phyloP scores from a whole-genome alignment of 805 yeast genomes.

The Ogataea thermomethanolica region DNA sequence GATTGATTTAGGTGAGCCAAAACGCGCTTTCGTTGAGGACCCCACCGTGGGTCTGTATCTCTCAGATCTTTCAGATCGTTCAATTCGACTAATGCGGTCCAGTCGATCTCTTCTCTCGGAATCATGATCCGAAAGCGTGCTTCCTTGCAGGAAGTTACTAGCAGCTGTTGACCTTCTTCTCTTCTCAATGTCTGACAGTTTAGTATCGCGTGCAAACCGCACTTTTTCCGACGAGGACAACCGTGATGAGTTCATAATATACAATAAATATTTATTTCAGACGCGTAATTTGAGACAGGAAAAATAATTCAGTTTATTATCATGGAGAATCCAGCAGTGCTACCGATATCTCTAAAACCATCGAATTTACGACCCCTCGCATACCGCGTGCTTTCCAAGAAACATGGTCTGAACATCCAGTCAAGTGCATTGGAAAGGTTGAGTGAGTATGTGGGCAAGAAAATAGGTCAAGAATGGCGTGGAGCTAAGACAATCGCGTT shows the following conservation, averaged over 20 bases:
- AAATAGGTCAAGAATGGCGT: conserved; percentile 86
- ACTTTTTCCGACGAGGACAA: conserved; percentile 12
- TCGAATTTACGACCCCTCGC: conserved; percentile 88
- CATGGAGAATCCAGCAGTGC: conserved; percentile 39
- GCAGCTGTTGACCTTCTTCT: conserved; percentile 16
- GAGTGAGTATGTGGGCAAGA: conserved; percentile 70
- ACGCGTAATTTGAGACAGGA: conserved; percentile 10
- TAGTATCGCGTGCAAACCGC: conserved; percentile 17
- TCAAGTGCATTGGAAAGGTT: conserved; percentile 74
- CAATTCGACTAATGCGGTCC: no score
- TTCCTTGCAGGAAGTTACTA: conserved; percentile 10
- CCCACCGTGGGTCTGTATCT: neutral
- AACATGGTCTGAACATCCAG: conserved; percentile 86
- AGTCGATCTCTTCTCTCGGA: no score
- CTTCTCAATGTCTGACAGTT: conserved; percentile 19
- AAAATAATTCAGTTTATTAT: neutral
- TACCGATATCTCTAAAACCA: conserved; percentile 78
- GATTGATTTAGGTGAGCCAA: conserved; percentile 15
- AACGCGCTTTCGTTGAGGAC: conserved; percentile 1
- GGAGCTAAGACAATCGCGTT: conserved; percentile 56
- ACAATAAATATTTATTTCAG: conserved; percentile 6
- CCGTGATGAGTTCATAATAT: conserved; percentile 3
- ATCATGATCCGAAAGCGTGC: neutral
- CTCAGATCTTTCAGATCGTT: neutral
- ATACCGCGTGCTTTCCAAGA: conserved; percentile 83